phyloP scores from a whole-genome alignment of 352 stramenopile species.

The Pythium vanterpoolii region DNA sequence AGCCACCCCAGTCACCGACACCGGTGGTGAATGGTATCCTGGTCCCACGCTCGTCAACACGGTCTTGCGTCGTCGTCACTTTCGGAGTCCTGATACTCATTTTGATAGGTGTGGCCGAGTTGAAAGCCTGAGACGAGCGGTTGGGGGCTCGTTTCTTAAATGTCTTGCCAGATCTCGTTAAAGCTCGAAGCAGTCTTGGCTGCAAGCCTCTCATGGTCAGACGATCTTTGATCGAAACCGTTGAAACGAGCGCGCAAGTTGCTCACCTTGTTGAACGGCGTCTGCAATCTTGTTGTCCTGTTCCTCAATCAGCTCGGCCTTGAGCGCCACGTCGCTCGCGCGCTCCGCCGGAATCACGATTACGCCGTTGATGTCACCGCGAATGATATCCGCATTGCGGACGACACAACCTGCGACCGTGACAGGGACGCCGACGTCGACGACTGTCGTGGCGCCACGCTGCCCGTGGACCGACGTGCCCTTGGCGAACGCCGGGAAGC shows the following conservation, averaged over 20 bases:
- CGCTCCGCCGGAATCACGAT: conserved; percentile 72
- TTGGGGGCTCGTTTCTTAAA: conserved; percentile 15
- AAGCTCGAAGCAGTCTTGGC: conserved; percentile 34
- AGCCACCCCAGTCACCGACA: too few relatives aligned
- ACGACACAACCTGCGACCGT: conserved; percentile 75
- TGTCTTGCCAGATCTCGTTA: conserved; percentile 39
- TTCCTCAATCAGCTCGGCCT: conserved; percentile 76
- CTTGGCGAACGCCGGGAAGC: conserved; percentile 64
- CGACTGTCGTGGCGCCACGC: conserved; percentile 53
- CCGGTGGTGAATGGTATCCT: too few relatives aligned
- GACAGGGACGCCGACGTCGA: conserved; percentile 64
- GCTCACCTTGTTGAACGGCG: conserved; percentile 75
- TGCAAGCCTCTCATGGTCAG: conserved; percentile 46
- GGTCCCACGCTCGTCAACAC: neutral
- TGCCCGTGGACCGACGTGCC: conserved; percentile 75
- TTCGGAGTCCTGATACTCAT: too few relatives aligned
- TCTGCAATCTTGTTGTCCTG: conserved; percentile 77
- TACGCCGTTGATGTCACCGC: conserved; percentile 78
- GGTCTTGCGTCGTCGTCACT: too few relatives aligned
- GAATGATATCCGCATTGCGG: conserved; percentile 76
- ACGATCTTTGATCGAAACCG: conserved; percentile 72
- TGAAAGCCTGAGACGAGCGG: neutral
- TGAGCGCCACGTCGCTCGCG: conserved; percentile 62
- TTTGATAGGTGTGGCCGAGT: too few relatives aligned
- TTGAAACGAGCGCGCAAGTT: conserved; percentile 71